These are phyloP conservation scores for Anthracocystis setariae DNA, from an alignment of 1,284 basidiomycete species.

Conservation along the genomic window DNA sequence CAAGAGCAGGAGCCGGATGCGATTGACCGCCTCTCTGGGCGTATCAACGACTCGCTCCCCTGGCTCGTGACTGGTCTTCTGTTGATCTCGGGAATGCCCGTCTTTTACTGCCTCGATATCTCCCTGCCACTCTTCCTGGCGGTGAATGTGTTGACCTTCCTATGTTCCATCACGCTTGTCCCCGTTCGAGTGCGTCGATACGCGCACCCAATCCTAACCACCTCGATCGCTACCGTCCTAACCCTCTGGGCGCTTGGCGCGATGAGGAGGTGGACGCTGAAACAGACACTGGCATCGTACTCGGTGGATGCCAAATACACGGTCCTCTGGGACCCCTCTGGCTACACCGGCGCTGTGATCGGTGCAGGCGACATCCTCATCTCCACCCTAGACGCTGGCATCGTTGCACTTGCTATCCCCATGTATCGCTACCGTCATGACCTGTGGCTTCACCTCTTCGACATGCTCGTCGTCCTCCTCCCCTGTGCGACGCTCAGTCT, in stretches of 20 bases:
- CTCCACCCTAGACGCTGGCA: conserved; percentile 57
- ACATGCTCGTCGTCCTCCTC: conserved; percentile 48
- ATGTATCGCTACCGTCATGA: conserved; percentile 61
- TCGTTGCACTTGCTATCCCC: conserved; percentile 57
- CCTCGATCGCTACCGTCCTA: conserved; percentile 51
- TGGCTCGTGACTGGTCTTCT: conserved; percentile 38
- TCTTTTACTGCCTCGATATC: conserved; percentile 52
- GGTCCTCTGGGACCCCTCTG: conserved; percentile 37
- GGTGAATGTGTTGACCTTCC: conserved; percentile 57
- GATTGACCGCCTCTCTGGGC: conserved; percentile 47
- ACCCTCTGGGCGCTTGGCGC: conserved; percentile 57
- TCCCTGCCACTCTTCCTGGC: conserved; percentile 57
- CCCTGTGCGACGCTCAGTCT: conserved; percentile 49
- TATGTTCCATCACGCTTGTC: conserved; percentile 51
- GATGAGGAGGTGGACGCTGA: conserved; percentile 27
- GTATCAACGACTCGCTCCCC: conserved; percentile 42
- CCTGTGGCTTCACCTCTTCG: conserved; percentile 35
- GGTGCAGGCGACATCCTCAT: conserved; percentile 59
- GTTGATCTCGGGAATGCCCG: conserved; percentile 50
- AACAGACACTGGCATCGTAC: conserved; percentile 40
- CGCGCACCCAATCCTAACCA: conserved; percentile 59
- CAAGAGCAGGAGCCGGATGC: conserved; percentile 34
- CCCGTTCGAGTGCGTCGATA: conserved; percentile 50
- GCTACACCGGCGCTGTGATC: conserved; percentile 55
- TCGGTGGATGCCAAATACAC: conserved; percentile 53